Evolutionary conservation across 1,284 basidiomycete species (phyloP).

Genomic region (Xerocomus nothofagi): DNA sequence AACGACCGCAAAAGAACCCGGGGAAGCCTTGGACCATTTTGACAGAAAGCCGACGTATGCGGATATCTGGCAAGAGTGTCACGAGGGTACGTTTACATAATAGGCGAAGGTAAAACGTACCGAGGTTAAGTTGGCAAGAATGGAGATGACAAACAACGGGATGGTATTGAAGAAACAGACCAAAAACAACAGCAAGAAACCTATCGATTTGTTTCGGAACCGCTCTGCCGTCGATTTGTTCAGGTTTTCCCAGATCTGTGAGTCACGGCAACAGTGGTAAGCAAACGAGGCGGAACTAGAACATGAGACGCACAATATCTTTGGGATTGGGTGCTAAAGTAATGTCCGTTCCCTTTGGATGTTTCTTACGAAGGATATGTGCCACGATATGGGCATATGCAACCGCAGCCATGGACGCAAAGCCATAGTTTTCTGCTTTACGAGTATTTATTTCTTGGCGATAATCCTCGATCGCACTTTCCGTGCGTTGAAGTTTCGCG

Average conservation of each 20-base stretch:
- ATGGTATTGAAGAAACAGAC: conserved; percentile 94
- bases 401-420: conserved; percentile 91
- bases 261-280: neutral
- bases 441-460: conserved; percentile 71
- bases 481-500: conserved; percentile 72
- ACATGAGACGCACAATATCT: conserved; percentile 63
- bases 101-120: conserved; percentile 42
- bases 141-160: conserved; percentile 78
- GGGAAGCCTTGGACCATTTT: conserved; percentile 62
- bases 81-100: neutral
- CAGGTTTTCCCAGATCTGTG: conserved; percentile 85
- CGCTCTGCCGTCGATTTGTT: conserved; percentile 69
- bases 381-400: conserved; percentile 88
- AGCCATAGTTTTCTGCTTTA: conserved; percentile 88
- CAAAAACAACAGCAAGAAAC: conserved; percentile 71
- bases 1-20: conserved; percentile 66
- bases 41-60: conserved; percentile 72
- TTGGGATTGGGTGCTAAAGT: conserved; percentile 81
- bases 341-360: conserved; percentile 70
- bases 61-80: conserved; percentile 46
- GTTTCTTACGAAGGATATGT: conserved; percentile 64
- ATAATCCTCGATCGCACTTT: conserved; percentile 77
- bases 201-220: conserved; percentile 65
- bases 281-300: neutral
- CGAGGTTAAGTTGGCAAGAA: conserved; percentile 76